Evolutionary conservation across 2,329 filamentous ascomycete species (phyloP).

Genomic region (Westerdykella sp.): DNA sequence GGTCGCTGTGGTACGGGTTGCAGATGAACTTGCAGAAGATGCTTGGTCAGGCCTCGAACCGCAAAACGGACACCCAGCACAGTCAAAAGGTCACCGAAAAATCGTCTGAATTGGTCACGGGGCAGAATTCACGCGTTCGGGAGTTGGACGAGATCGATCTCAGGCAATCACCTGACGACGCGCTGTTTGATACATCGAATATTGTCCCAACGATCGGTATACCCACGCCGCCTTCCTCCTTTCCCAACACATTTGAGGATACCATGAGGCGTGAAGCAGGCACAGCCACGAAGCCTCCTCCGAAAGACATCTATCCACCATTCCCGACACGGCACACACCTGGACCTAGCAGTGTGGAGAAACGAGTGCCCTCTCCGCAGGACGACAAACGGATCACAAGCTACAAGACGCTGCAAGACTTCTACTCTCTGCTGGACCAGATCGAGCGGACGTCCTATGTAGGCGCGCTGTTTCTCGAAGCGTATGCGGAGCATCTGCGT

Average conservation of each 20-base stretch:
- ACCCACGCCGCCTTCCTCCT: conserved; percentile 3
- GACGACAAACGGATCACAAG: conserved; percentile 6
- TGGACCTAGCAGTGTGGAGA: background rate
- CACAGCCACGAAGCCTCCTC: background rate
- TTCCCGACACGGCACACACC: too few species aligned
- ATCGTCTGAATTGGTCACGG: too few species aligned
- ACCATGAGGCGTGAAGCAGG: background rate
- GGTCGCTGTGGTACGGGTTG: conserved; percentile 16
- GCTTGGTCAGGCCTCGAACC: background rate
- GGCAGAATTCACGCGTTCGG: background rate
- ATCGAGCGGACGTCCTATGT: conserved; percentile 8
- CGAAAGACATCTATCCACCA: background rate
- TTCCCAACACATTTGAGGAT: background rate
- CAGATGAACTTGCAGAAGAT: conserved; percentile 9
- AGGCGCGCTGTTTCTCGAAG: conserved; percentile 18
- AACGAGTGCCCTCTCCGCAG: background rate
- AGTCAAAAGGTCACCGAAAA: background rate
- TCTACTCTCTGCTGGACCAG: conserved; percentile 22
- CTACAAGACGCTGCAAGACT: conserved; percentile 20
- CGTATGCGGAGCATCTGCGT: conserved; percentile 21
- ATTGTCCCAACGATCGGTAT: background rate
- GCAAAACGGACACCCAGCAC: too few species aligned
- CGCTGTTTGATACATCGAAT: background rate
- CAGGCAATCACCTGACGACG: background rate
- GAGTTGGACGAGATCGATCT: background rate